Base-by-base conservation (phyloP, 2,329 filamentous ascomycete genomes). In the Diaporthe australafricana region DNA sequence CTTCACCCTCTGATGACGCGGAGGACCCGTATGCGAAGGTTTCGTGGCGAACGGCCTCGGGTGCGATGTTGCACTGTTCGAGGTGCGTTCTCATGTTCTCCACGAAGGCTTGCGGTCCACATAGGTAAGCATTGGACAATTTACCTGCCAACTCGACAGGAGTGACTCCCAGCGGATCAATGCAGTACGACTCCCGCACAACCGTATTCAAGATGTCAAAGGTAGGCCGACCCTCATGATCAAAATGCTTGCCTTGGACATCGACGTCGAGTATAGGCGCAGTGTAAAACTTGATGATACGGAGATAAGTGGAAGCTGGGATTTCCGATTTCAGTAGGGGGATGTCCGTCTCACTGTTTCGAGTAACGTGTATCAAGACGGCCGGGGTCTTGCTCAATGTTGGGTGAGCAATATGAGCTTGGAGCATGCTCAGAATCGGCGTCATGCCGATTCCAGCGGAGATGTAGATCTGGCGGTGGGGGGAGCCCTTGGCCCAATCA, bases 361-460 rank as follows among this genome's bases (percentile, higher is more conserved):
- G 53, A 9, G 30, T 38, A 32, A 56, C 53, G 12, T 38, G 20
- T 22, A 56, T 38, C 53, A 56, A 56, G 53, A 56, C 11, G 3
- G 53, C 32, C 5, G 20, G 32, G 4, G 53, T 56, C 20, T 56
- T 56, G 53, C 53, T 56, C 20, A 56, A 16, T 35, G 53, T 56
- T 16, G 53, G 32, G 22, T 56, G 53, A 5, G 32, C 30, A 16
- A 56, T 3, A 56, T 56, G 53, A 56, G 53, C 53, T 14, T 56
- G 53, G 5, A 56, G 20, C 53, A 56, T 56, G 32, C 11, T 56
- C 3, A 56, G 20, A 5, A 56, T 56, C 11, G 53, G 53, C 5
- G 53, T 56, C 53, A 56, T n/a, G 30, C 53, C 30, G 20, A 56
- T 56, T 56, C 53, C 30, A 25, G 53, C 53, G 25, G 30, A 32